phyloP scores from a whole-genome alignment of 1,284 basidiomycete genomes.

The Singerocomus inundabilis region DNA sequence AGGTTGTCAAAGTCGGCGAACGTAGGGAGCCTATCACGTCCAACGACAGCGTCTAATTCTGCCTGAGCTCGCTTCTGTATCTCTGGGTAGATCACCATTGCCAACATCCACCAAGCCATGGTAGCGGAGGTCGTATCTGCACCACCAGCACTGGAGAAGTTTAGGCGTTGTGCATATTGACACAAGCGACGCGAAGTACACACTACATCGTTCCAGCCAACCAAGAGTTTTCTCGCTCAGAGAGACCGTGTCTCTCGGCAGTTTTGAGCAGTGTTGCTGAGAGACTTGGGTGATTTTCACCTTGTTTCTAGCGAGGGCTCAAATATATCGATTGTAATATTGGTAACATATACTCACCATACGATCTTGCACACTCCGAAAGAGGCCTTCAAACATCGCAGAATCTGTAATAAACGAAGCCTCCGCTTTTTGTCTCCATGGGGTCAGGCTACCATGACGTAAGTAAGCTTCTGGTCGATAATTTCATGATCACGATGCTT shows the following conservation, averaged over 20 bases:
- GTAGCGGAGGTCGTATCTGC: slow-evolving; percentile 7
- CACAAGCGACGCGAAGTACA: no score
- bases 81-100: slow-evolving; percentile 43
- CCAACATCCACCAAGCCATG: slow-evolving; percentile 36
- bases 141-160: slow-evolving; percentile 1
- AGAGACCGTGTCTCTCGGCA: slow-evolving; percentile 5
- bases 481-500: background rate
- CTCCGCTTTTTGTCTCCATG: no score
- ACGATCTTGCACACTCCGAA: slow-evolving; percentile 3
- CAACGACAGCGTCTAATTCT: slow-evolving; percentile 39
- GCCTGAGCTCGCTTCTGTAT: slow-evolving; percentile 38
- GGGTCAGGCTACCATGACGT: background rate
- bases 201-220: slow-evolving; percentile 10
- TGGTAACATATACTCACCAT: background rate
- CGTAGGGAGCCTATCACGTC: slow-evolving; percentile 13
- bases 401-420: no score
- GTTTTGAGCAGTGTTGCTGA: slow-evolving; percentile 3
- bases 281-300: no score
- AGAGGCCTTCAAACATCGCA: slow-evolving; percentile 6
- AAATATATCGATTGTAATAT: background rate
- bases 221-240: slow-evolving; percentile 10
- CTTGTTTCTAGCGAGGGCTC: slow-evolving; percentile 3
- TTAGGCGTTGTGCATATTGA: no score
- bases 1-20: slow-evolving; percentile 9
- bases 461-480: background rate